Evolutionary conservation across 148 eudicot genomes (phyloP).

Genomic region (Rhododendron griersonianum): DNA sequence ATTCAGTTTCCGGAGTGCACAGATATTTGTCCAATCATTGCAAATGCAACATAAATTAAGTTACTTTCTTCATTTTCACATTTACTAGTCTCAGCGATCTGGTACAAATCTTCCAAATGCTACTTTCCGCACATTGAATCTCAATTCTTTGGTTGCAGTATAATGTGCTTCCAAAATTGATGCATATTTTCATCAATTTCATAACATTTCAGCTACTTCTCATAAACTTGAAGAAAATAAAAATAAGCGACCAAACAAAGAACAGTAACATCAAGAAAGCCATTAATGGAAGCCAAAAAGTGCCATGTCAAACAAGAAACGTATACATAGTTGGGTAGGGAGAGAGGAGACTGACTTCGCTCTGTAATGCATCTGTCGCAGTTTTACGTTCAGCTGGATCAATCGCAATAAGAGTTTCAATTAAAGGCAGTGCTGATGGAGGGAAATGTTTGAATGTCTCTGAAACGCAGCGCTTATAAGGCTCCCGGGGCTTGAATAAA

Average conservation of each 20-base stretch:
- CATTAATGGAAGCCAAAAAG: conserved; percentile 2
- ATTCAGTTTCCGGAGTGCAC: background rate
- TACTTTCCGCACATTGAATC: background rate
- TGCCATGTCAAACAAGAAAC: background rate
- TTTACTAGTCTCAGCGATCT: background rate
- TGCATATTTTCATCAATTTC: background rate
- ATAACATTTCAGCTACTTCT: background rate
- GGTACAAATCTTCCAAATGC: background rate
- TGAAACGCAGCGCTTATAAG: conserved; percentile 64
- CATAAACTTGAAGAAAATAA: background rate
- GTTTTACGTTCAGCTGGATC: conserved; percentile 75
- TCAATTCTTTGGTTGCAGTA: background rate
- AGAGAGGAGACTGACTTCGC: conserved; percentile 44
- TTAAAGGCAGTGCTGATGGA: conserved; percentile 57
- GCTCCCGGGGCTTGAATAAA: conserved; percentile 70
- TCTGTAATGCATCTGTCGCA: conserved; percentile 71
- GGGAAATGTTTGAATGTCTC: conserved; percentile 69
- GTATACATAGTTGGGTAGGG: background rate
- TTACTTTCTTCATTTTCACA: background rate
- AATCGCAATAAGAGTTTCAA: conserved; percentile 75
- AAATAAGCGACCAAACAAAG: background rate
- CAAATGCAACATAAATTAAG: background rate
- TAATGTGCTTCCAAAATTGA: background rate
- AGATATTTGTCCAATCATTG: background rate
- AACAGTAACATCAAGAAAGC: background rate